These are phyloP conservation scores for Globomyces pollinis-pini DNA, from an alignment of 192 early-diverging fungal genomes.

Conservation along the genomic window DNA sequence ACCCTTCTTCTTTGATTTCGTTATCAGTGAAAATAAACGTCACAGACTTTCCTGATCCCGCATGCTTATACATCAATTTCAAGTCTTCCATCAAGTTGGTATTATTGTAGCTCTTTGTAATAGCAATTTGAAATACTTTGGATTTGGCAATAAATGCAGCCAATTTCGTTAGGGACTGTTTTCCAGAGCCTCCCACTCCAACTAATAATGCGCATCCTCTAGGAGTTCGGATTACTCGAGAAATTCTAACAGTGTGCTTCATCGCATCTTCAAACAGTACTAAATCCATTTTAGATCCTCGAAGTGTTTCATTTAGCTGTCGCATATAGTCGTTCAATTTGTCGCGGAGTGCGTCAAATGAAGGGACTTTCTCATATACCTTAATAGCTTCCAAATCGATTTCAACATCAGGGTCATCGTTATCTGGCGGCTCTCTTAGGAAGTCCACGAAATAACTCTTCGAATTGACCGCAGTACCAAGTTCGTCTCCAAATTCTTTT, in stretches of 20 bases:
- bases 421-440: conserved; percentile 51
- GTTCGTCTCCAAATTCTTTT: conserved; percentile 53
- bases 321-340: conserved; percentile 52
- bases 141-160: conserved; percentile 58
- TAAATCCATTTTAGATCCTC: conserved; percentile 60
- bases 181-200: conserved; percentile 61
- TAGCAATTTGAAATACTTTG: conserved; percentile 57
- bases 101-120: conserved; percentile 50
- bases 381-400: conserved; percentile 52
- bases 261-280: conserved; percentile 64
- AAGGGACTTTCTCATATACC: conserved; percentile 54
- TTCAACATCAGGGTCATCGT: conserved; percentile 54
- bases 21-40: conserved; percentile 63
- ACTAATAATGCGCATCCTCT: conserved; percentile 54
- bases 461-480: conserved; percentile 20
- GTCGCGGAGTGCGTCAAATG: conserved; percentile 44
- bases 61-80: conserved; percentile 60
- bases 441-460: conserved; percentile 55
- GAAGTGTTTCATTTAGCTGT: conserved; percentile 52
- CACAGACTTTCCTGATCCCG: conserved; percentile 49
- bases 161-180: conserved; percentile 55
- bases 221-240: conserved; percentile 53
- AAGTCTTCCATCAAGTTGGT: conserved; percentile 63
- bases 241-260: conserved; percentile 56
- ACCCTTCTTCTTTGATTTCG: conserved; percentile 58